Percentiles rank a stretch among this genome's conserved stretches.
Conservation (phyloP, 1,139 yeast species). For the Suhomyces ambrosiae region DNA sequence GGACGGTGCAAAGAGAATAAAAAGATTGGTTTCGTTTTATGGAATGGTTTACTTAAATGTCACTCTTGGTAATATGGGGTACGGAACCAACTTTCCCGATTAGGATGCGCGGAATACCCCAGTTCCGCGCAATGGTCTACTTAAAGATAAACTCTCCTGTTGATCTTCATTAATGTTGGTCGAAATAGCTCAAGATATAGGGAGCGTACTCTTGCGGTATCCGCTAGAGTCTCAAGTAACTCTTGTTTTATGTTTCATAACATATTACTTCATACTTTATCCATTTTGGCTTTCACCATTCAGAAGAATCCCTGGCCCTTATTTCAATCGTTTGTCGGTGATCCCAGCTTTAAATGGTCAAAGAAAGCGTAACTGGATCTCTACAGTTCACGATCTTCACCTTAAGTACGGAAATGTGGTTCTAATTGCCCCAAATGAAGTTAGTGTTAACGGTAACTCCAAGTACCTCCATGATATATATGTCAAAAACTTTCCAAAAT, state of each 20-base stretch:
- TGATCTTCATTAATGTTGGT: neutral
- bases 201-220: neutral
- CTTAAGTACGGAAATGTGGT: conserved; percentile 59
- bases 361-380: conserved; percentile 55
- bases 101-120: conserved; percentile 6
- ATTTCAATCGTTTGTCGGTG: conserved; percentile 48
- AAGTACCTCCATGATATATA: conserved; percentile 59
- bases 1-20: too few relatives aligned
- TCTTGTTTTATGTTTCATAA: conserved; percentile 6
- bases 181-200: conserved; percentile 2
- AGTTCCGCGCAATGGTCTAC: conserved; percentile 1
- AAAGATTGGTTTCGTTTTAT: too few relatives aligned
- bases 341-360: conserved; percentile 55
- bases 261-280: conserved; percentile 38
- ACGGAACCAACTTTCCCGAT: conserved; percentile 4
- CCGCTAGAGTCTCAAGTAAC: conserved; percentile 5
- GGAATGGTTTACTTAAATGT: too few relatives aligned
- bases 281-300: conserved; percentile 56
- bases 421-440: conserved; percentile 60
- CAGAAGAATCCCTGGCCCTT: conserved; percentile 63
- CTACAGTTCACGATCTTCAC: conserved; percentile 54
- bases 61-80: neutral
- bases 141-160: neutral
- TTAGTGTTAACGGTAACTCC: conserved; percentile 57
- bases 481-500: conserved; percentile 58